phyloP scores from a whole-genome alignment of 2,329 filamentous ascomycete species.

The Didymosphaeria variabile region DNA sequence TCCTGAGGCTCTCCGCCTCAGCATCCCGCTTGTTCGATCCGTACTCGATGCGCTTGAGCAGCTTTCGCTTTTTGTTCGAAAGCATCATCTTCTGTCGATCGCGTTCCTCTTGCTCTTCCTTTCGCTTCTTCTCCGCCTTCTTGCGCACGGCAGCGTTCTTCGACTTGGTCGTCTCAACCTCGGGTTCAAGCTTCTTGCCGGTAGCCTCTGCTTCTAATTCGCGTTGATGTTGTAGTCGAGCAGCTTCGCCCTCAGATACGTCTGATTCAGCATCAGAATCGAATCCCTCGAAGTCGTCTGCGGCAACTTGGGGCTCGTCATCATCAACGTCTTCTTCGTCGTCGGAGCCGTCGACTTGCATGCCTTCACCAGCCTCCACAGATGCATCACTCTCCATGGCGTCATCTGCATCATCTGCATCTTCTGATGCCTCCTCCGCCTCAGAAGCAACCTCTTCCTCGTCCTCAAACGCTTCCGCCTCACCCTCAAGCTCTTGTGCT shows the following conservation, averaged over 20 bases:
- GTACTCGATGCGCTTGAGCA: slow-evolving; percentile 97
- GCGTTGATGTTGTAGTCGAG: slow-evolving; percentile 77
- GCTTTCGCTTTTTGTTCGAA: slow-evolving; percentile 95
- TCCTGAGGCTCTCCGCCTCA: slow-evolving; percentile 85
- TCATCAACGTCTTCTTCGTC: slow-evolving; percentile 57
- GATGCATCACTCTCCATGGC: slow-evolving; percentile 51
- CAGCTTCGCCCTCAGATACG: slow-evolving; percentile 64
- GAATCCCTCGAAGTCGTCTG: slow-evolving; percentile 59
- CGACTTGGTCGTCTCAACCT: slow-evolving; percentile 55
- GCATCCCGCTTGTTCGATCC: slow-evolving; percentile 92
- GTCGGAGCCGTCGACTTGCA: slow-evolving; percentile 59
- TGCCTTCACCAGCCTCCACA: slow-evolving; percentile 59
- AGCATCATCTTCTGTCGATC: slow-evolving; percentile 98
- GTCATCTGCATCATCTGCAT: slow-evolving; percentile 38
- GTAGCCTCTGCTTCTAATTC: slow-evolving; percentile 93
- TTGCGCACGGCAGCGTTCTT: slow-evolving; percentile 76
- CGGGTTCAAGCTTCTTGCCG: slow-evolving; percentile 63
- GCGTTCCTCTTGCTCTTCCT: slow-evolving; percentile 81
- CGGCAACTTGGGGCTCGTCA: slow-evolving; percentile 30
- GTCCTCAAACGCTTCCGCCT: slow-evolving; percentile 77
- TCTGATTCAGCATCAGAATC: slow-evolving; percentile 59
- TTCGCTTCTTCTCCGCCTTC: slow-evolving; percentile 66
- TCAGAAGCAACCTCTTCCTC: slow-evolving; percentile 53
- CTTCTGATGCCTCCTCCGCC: slow-evolving; percentile 51
- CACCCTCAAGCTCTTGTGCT: slow-evolving; percentile 86